Evolutionary conservation across 2,329 filamentous ascomycete species (phyloP), one percentile per base, ranked within the genome.

Genomic region (Stachybotrys elegans): DNA sequence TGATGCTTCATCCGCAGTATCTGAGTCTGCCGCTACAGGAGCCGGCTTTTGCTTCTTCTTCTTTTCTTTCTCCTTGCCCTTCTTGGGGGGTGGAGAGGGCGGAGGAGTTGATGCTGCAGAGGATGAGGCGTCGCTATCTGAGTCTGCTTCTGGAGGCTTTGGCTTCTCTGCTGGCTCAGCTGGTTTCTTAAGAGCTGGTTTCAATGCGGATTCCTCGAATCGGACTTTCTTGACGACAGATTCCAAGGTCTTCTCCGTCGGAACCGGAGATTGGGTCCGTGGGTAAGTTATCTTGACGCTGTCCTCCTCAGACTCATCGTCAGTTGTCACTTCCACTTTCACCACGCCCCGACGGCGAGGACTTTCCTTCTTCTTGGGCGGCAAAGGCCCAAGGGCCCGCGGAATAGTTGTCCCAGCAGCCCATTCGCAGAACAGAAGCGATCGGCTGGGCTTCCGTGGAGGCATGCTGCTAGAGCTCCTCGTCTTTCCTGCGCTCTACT

Each of bases 291-390:
- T 57, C 16, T 59, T 66, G 43, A 78, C 56, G 4, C 65, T 70
- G 42, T 79, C 75, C 21, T 68, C 62, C 7, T 71, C 68, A n/a
- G 65, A 67, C 44, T 76, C 72, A 35, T 78, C 74, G 48, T 79
- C 74, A 11, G 75, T 77, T 13, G 67, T 63, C 2, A 76, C 54
- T 42, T 71, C 63, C 23, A 76, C 54, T 19, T 55, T 65, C 45
- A 72, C 53, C 11, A 69, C 56, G 16, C 61, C 59, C 38, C 60
- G 53, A 31, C 49, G 51, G 42, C 44, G 58, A 17, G 42, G 53
- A 17, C 43, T 54, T 19, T 58, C 57, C 38, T 53, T 54, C 19
- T 34, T 17, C 19, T 34, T 17, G 19, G n/a, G 31, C 11, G 57
- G 54, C 5, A 54, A 43, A 5, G 57, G 54, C 3, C 59, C 55